These are phyloP conservation scores for Fusarium poae DNA, from an alignment of 2,329 filamentous ascomycete species.

Conservation along the genomic window DNA sequence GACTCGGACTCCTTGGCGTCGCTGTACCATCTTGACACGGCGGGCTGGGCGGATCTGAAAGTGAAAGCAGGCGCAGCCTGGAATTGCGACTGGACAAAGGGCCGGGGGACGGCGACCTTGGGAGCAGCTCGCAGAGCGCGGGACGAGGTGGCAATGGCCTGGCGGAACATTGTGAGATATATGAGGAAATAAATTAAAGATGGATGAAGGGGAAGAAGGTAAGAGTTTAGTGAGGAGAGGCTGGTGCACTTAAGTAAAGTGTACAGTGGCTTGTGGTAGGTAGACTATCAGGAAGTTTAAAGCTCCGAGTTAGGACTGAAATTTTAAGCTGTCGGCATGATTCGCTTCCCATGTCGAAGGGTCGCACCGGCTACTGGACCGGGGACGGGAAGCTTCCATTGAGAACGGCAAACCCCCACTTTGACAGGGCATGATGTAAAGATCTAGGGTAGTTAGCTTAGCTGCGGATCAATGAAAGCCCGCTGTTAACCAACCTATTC, in stretches of 20 bases:
- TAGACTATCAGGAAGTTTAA: constrained; percentile 47
- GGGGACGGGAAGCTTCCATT: constrained; percentile 42
- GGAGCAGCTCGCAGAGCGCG: constrained; percentile 60
- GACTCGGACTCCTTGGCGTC: constrained; percentile 57
- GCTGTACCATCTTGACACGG: constrained; percentile 62
- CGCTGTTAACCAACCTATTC: constrained; percentile 34
- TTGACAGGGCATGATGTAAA: constrained; percentile 1
- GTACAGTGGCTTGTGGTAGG: constrained; percentile 36
- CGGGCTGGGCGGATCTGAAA: constrained; percentile 55
- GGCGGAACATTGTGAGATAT: constrained; percentile 60
- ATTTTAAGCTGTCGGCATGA: constrained; percentile 51
- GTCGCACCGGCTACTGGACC: constrained; percentile 44
- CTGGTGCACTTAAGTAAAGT: constrained; percentile 37
- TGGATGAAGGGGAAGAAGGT: constrained; percentile 10
- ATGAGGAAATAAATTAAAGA: constrained; percentile 12
- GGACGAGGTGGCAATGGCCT: constrained; percentile 59
- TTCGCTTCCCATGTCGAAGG: constrained; percentile 36
- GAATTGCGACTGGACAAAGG: constrained; percentile 56
- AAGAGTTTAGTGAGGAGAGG: constrained; percentile 16
- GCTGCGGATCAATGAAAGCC: constrained; percentile 51
- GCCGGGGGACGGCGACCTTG: constrained; percentile 53
- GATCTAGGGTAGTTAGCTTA: constrained; percentile 15
- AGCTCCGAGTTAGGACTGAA: constrained; percentile 46
- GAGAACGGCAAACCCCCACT: constrained; percentile 15
- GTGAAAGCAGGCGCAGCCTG: constrained; percentile 55